Percentiles rank a stretch among this genome's conserved stretches.
Evolutionary conservation across 129 eudicot genomes (phyloP).

Genomic region (Flaveria trinervia): DNA sequence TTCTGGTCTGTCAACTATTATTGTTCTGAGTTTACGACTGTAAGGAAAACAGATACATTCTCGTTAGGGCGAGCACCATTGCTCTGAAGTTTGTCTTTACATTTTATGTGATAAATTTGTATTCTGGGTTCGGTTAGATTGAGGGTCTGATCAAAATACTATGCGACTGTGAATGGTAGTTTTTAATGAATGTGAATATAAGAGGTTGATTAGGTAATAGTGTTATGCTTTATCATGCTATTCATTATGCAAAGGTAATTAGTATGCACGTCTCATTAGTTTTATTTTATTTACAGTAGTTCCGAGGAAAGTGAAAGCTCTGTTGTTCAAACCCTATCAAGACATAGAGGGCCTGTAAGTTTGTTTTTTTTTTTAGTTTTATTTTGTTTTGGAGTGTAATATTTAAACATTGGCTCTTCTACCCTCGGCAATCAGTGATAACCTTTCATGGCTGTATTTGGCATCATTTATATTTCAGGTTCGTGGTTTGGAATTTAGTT

Average conservation of each 20-base stretch:
- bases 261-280: constrained; percentile 5
- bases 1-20: no score
- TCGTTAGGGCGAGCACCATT: no score
- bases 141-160: neutral
- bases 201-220: neutral
- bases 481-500: constrained; percentile 87
- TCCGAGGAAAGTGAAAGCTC: constrained; percentile 64
- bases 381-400: constrained; percentile 15
- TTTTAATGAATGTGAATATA: neutral
- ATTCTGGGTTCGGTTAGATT: neutral
- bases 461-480: constrained; percentile 46
- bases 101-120: neutral
- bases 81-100: no score
- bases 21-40: no score
- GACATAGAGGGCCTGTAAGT: constrained; percentile 91
- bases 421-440: constrained; percentile 12
- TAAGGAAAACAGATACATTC: no score
- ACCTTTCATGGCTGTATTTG: constrained; percentile 11
- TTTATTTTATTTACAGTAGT: constrained; percentile 32
- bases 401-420: constrained; percentile 16
- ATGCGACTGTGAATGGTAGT: neutral
- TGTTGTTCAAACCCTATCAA: constrained; percentile 60
- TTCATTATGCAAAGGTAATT: constrained; percentile 18
- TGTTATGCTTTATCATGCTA: constrained; percentile 24
- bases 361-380: neutral